Percentiles rank a stretch among this genome's conserved stretches.
phyloP scores from a whole-genome alignment of 352 stramenopile genomes.

The Albugo candida region DNA sequence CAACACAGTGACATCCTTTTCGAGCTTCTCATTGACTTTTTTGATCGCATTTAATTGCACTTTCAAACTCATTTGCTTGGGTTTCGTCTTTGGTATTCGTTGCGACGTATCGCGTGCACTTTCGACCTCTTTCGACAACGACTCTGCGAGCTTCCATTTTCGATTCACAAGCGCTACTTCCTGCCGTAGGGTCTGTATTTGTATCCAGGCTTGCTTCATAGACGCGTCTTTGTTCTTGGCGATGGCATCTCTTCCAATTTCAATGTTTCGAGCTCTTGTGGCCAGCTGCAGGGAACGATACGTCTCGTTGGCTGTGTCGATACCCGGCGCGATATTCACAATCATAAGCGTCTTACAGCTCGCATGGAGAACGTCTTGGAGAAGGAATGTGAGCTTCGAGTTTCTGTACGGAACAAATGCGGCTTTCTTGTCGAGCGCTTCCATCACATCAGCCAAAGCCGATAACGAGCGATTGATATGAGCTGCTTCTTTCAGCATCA shows the following conservation, averaged over 20 bases:
- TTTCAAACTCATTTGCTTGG: slow-evolving; percentile 33
- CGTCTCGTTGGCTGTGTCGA: slow-evolving; percentile 68
- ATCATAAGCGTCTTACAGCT: slow-evolving; percentile 90
- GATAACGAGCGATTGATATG: slow-evolving; percentile 83
- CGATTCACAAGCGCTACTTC: slow-evolving; percentile 77
- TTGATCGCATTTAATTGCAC: slow-evolving; percentile 49
- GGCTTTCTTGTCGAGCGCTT: slow-evolving; percentile 80
- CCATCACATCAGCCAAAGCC: slow-evolving; percentile 85
- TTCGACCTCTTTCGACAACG: slow-evolving; percentile 79
- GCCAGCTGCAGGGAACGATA: slow-evolving; percentile 78
- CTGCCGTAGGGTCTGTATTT: slow-evolving; percentile 86
- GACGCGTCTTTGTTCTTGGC: slow-evolving; percentile 74
- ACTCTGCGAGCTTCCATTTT: slow-evolving; percentile 62
- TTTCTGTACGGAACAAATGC: slow-evolving; percentile 92
- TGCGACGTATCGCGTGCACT: slow-evolving; percentile 76
- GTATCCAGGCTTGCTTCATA: slow-evolving; percentile 86
- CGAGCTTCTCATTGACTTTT: slow-evolving; percentile 42
- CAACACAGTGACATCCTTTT: slow-evolving; percentile 21
- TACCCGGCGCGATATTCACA: slow-evolving; percentile 74
- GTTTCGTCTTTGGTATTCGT: slow-evolving; percentile 65
- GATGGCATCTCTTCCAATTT: slow-evolving; percentile 59
- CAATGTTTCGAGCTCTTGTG: slow-evolving; percentile 57
- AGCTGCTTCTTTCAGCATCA: slow-evolving; percentile 54
- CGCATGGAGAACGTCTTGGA: slow-evolving; percentile 85
- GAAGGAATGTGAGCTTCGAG: slow-evolving; percentile 94